Base-by-base conservation (phyloP, 2,329 filamentous ascomycete genomes). In the Proliferodiscus dingleyae region DNA sequence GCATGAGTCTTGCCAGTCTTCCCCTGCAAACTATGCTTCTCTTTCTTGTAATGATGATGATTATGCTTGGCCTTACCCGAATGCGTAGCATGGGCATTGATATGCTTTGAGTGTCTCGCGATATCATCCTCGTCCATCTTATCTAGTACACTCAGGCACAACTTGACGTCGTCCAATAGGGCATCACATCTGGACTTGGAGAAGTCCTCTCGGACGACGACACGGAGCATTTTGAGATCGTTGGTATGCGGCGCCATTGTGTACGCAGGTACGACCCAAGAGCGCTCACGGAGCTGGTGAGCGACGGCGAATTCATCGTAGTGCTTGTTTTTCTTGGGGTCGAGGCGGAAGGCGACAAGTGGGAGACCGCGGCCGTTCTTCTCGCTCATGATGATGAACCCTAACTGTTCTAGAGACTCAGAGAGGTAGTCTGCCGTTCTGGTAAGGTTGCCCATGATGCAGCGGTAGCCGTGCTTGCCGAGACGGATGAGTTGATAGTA, bases 401-500 rank as follows among this genome's bases (percentile, higher is more conserved):
- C 89, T 38, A 93, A 71, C 7, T 78, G 71, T 63, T 86, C 72
- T 11, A 97, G 80, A 22, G 82, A 77, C 2, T 78, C 75, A 37
- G 86, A 78, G 10, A 97, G 80, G 67, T 95, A 95, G 68, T 97
- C 89, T 19, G 91, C 83, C 1, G 86, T 95, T 43, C 86, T 81
- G 19, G 89, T 96, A 51, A 97, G 74, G 71, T 97, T 97, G 61
- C 81, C 77, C 91, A 96, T 96, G 72, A 97, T 95, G 60, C 84
- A 77, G 45, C 85, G 81, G 75, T 95, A 97, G 40, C 91, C 91
- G 53, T 84, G 83, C 77, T 94, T 95, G 50, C 91, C 91, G 3
- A 97, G 81, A 23, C 91, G 87, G 65, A 96, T 95, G 63, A 97
- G 78, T 70, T 96, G 90, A 72, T 97, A 96, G 72, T 96, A 97